Evolutionary conservation across 2,329 filamentous ascomycete species (phyloP), one percentile per base, ranked within the genome.

Genomic region (Sclerotinia minor): DNA sequence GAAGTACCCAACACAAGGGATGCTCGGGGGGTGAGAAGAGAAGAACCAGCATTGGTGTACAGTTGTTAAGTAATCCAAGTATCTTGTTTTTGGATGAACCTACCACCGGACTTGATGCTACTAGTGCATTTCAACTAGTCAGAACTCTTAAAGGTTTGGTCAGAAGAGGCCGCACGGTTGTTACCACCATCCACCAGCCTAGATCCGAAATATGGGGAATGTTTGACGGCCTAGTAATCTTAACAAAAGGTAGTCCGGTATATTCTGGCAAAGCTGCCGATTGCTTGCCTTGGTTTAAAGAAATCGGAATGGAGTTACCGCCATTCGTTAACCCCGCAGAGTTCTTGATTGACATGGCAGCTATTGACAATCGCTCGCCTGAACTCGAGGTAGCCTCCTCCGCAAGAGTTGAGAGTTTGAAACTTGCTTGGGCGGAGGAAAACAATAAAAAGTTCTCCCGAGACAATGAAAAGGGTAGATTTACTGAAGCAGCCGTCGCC

Each of bases 21-120:
- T 93, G 91, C 73, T 92, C 89, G 57, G 91, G 91, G 0, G 91
- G 91, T 3, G 91, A 94, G 77, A 93, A 92, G 80, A 82, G 91
- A 70, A 81, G 91, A 44, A 89, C 89, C 0, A 92, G 89, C 70
- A 91, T 94, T 59, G 91, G 90, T 2, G 90, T 94, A 5, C 91
- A 93, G 77, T 81, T 94, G 67, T 80, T 94, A n/a, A 87, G 89
- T 5, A 94, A 93, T 75, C 91, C 91, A 1, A 92, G 89, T 7
- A 84, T 94, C 0, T 79, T 94, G 8, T 93, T 92, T 76, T 83
- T 92, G 29, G 91, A 94, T 73, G 91, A 94, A 73, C 90, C 91
- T 0, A 94, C 91, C 0, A 93, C 90, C 1, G 90, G 89, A 0
- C 81, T 94, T 9, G 91, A 94, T 78, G 89, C 90, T 0, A 92